phyloP scores from a whole-genome alignment of 768 basidiomycete species.

The Infundibulicybe gibba region DNA sequence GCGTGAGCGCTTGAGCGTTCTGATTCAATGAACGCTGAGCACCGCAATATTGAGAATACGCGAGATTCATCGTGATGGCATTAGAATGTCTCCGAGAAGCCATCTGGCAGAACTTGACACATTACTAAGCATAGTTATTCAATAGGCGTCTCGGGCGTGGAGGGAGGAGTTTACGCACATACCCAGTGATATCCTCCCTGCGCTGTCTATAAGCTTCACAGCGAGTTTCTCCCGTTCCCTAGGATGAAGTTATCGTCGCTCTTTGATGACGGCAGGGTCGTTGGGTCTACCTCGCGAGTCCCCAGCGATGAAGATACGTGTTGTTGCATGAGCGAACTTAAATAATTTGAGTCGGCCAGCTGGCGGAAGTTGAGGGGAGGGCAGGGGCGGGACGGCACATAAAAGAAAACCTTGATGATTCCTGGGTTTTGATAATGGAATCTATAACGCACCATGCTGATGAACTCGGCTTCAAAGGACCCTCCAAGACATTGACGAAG shows the following conservation, averaged over 20 bases:
- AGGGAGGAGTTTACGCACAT: constrained; percentile 36
- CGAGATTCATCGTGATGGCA: background rate
- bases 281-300: constrained; percentile 51
- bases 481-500: constrained; percentile 37
- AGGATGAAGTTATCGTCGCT: constrained; percentile 48
- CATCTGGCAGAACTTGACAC: constrained; percentile 68
- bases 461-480: constrained; percentile 48
- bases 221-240: constrained; percentile 56
- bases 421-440: background rate
- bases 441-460: constrained; percentile 63
- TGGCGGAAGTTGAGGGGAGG: constrained; percentile 59
- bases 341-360: constrained; percentile 53
- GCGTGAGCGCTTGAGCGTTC: too few species aligned
- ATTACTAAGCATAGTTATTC: constrained; percentile 48
- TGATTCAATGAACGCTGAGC: too few species aligned
- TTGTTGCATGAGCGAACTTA: constrained; percentile 64
- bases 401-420: constrained; percentile 71
- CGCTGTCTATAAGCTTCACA: constrained; percentile 62
- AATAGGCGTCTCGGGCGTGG: constrained; percentile 1
- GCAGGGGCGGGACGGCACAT: constrained; percentile 53
- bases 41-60: too few species aligned
- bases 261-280: constrained; percentile 30
- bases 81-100: constrained; percentile 79
- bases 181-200: constrained; percentile 76
- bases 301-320: constrained; percentile 49